A percentile compares a stretch with the other conserved stretches of the same genome.
These are phyloP conservation scores for Penicillium vulpinum DNA, from an alignment of 2,329 filamentous ascomycete genomes.

Conservation along the genomic window DNA sequence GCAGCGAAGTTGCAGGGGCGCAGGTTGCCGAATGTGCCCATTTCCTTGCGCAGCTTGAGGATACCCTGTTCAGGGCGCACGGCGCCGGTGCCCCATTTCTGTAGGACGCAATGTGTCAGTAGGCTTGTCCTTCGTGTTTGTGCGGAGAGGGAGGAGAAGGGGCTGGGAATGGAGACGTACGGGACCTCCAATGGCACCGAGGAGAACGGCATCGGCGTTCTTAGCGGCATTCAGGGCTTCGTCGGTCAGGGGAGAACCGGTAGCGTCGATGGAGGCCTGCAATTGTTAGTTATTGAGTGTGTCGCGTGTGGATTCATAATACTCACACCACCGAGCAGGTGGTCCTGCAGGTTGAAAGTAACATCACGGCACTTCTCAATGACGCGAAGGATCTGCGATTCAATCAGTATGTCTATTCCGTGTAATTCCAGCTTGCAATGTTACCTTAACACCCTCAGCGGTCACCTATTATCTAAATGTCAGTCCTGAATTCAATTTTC, in stretches of 20 bases:
- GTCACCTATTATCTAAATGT: constrained; percentile 61
- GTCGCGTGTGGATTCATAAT: constrained; percentile 1
- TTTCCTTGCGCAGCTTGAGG: constrained; percentile 86
- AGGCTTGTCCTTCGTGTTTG: background rate
- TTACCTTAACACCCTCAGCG: constrained; percentile 80
- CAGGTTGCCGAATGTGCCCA: constrained; percentile 92
- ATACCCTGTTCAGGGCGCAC: constrained; percentile 93
- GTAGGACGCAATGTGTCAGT: background rate
- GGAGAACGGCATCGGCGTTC: constrained; percentile 81
- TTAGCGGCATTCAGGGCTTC: constrained; percentile 81
- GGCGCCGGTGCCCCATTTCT: constrained; percentile 87
- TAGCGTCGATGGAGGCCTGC: constrained; percentile 83
- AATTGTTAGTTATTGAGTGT: constrained; percentile 5
- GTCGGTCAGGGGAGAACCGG: constrained; percentile 76
- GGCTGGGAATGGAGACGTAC: constrained; percentile 43
- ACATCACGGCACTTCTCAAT: constrained; percentile 71
- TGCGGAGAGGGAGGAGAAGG: background rate
- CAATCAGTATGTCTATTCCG: constrained; percentile 3
- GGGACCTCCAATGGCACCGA: constrained; percentile 93
- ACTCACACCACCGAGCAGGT: constrained; percentile 88
- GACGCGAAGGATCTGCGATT: constrained; percentile 68
- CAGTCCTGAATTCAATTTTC: constrained; percentile 2
- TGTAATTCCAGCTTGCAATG: background rate
- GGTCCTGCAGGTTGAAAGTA: constrained; percentile 86
- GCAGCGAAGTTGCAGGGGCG: constrained; percentile 95